Percentiles rank a stretch among this genome's conserved stretches.
Conservation (phyloP, 2,329 filamentous ascomycete genomes). For the Penicillium sp. region DNA sequence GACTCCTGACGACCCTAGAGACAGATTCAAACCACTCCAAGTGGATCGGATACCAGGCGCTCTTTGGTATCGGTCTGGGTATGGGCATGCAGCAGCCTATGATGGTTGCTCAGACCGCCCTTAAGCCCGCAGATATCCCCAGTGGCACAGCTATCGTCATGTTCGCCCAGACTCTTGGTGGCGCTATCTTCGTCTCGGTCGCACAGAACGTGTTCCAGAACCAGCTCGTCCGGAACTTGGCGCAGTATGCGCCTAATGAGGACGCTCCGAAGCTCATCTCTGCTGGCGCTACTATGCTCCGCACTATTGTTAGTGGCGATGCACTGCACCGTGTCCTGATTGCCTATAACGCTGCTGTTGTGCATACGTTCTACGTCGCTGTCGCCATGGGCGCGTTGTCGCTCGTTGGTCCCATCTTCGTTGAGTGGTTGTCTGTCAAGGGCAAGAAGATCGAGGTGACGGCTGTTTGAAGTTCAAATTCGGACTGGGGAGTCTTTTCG, state of each 20-base stretch:
- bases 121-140: conserved; percentile 35
- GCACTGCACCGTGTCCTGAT: conserved; percentile 31
- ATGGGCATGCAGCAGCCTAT: conserved; percentile 39
- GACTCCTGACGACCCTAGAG: conserved; percentile 38
- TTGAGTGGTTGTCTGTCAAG: conserved; percentile 46
- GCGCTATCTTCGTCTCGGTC: conserved; percentile 40
- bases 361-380: conserved; percentile 41
- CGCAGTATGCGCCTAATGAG: conserved; percentile 24
- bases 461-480: conserved; percentile 7
- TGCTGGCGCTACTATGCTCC: conserved; percentile 42
- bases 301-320: conserved; percentile 27
- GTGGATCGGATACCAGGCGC: conserved; percentile 44
- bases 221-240: conserved; percentile 31
- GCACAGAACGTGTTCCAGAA: conserved; percentile 44
- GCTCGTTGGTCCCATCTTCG: conserved; percentile 34
- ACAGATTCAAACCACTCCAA: conserved; percentile 31
- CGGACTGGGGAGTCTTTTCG: not conserved
- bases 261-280: conserved; percentile 31
- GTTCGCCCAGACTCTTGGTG: conserved; percentile 41
- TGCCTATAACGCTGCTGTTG: conserved; percentile 42
- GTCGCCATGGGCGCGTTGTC: conserved; percentile 40
- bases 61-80: conserved; percentile 39
- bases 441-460: conserved; percentile 32
- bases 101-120: conserved; percentile 37
- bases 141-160: conserved; percentile 38